A percentile compares a stretch with the other conserved stretches of the same genome.
Evolutionary conservation across 208 protist species (phyloP).

Genomic region (Acanthamoeba divionensis): DNA sequence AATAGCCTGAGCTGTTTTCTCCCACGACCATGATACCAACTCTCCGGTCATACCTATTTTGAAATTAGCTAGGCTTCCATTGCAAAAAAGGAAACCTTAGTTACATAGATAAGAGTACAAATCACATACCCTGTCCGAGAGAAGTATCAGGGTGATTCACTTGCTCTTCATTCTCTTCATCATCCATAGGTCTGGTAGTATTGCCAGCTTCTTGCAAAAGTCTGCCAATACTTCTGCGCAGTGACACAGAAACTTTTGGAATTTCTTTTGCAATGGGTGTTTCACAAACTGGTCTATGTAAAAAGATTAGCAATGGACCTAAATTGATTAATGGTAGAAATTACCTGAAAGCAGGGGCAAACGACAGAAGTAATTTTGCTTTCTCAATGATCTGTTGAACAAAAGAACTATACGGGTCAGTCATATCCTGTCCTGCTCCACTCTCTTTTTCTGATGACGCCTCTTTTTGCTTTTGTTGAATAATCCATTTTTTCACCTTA

Average conservation of each 20-base stretch:
- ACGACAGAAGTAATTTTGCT: not conserved
- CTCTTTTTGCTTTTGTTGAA: not conserved
- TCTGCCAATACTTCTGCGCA: not conserved
- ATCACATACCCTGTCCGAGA: too few relatives aligned
- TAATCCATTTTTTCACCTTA: constrained; percentile 7
- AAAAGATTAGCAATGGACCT: not conserved
- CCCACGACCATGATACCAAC: not conserved
- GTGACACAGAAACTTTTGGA: not conserved
- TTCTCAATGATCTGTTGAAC: not conserved
- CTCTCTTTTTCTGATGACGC: not conserved
- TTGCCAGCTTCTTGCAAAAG: not conserved
- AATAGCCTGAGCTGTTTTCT: not conserved
- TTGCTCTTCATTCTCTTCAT: not conserved
- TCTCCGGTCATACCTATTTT: not conserved
- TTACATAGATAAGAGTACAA: too few relatives aligned
- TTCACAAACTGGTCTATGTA: not conserved
- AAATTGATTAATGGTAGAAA: not conserved
- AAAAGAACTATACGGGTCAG: not conserved
- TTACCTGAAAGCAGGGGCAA: not conserved
- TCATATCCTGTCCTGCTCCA: not conserved
- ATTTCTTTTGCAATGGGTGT: too few relatives aligned
- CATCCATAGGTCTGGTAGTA: not conserved
- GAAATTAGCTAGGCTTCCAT: too few relatives aligned
- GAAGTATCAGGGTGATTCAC: not conserved
- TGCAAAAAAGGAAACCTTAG: too few relatives aligned